Evolutionary conservation across 306 rosid genomes (phyloP).

Genomic region (barrel medic (Medicago truncatula)): MtrunA17r5.0-ANR NC_053044.1:40077501-40078000

Average conservation of each 20-base stretch:
- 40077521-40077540: not conserved
- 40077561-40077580: conserved; percentile 3
- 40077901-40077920: conserved; percentile 94
- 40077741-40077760: conserved; percentile 26
- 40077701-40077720: conserved; percentile 29
- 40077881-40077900: conserved; percentile 66
- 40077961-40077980: conserved; percentile 7
- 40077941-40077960: conserved; percentile 91
- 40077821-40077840: conserved; percentile 59
- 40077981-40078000: not conserved
- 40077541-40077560: conserved; percentile 1
- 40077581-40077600: not conserved
- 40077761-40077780: conserved; percentile 21
- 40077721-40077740: conserved; percentile 32
- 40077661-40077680: conserved; percentile 51
- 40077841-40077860: conserved; percentile 53
- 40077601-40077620: conserved; percentile 1
- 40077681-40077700: conserved; percentile 41
- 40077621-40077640: not conserved
- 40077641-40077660: conserved; percentile 71
- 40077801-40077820: conserved; percentile 36
- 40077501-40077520: not conserved
- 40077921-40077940: conserved; percentile 87
- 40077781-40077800: conserved; percentile 27
- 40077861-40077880: conserved; percentile 56